Percentiles rank a stretch among this genome's conserved stretches.
phyloP scores from a whole-genome alignment of 1,284 basidiomycete genomes.

The Ustilago sp. region DNA sequence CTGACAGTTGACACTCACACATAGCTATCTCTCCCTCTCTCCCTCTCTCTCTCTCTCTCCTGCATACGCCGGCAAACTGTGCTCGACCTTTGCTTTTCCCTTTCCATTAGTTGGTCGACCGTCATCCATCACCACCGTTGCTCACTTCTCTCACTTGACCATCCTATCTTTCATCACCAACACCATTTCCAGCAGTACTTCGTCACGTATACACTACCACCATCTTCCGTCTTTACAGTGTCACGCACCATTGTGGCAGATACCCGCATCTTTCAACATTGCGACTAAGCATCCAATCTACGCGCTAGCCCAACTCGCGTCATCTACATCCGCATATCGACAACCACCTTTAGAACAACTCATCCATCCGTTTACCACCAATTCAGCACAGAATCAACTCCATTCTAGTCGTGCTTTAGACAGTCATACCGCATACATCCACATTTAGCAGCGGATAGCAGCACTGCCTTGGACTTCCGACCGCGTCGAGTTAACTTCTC shows the following conservation, averaged over 20 bases:
- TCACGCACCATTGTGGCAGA: not conserved
- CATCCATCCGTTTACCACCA: not conserved
- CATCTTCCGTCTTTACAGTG: conserved; percentile 1
- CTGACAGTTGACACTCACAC: too few species aligned
- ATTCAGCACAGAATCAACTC: too few species aligned
- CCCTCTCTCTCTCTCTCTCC: too few species aligned
- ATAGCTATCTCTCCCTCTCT: too few species aligned
- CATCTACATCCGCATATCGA: not conserved
- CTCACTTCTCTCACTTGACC: not conserved
- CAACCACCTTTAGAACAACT: not conserved
- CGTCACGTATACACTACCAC: not conserved
- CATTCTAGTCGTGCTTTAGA: too few species aligned
- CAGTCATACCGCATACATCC: not conserved
- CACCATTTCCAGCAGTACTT: not conserved
- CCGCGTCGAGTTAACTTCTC: not conserved
- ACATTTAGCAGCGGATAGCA: not conserved
- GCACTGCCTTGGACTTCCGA: not conserved
- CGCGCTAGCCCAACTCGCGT: not conserved
- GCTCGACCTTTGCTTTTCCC: too few species aligned
- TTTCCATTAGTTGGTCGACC: too few species aligned
- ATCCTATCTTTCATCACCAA: not conserved
- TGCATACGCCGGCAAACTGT: too few species aligned
- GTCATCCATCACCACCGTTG: not conserved
- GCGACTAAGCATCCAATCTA: not conserved
- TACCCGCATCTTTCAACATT: not conserved